phyloP scores from a whole-genome alignment of 78 protist genomes.

The Cyanophora paradoxa region DNA sequence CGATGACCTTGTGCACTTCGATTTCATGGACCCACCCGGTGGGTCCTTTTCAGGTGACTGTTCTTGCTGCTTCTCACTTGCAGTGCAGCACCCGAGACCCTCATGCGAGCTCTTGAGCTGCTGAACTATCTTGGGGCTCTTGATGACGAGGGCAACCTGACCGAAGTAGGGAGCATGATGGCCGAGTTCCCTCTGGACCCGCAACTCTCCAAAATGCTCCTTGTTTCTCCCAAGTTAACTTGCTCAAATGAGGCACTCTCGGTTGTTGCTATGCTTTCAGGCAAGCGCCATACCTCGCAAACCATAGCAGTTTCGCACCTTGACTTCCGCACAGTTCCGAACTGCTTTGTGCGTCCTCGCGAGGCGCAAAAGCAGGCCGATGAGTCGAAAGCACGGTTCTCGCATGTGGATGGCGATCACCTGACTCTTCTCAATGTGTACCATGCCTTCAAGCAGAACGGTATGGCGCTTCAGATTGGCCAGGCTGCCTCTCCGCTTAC shows the following conservation, averaged over 20 bases:
- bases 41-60: not conserved
- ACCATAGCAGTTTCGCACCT: too few species aligned
- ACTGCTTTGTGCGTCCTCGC: constrained; percentile 82
- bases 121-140: constrained; percentile 95
- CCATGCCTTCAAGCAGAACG: constrained; percentile 79
- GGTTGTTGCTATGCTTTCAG: constrained; percentile 86
- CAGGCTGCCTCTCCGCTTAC: too few species aligned
- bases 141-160: constrained; percentile 90
- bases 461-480: not conserved
- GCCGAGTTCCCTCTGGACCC: constrained; percentile 98
- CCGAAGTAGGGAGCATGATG: constrained; percentile 73
- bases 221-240: constrained; percentile 22
- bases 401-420: constrained; percentile 98
- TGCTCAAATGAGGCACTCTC: constrained; percentile 90
- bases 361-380: constrained; percentile 47
- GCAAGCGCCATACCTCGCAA: too few species aligned
- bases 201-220: constrained; percentile 84
- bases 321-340: constrained; percentile 26
- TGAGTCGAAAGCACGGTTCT: constrained; percentile 55
- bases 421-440: constrained; percentile 91
- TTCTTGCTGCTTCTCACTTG: too few species aligned
- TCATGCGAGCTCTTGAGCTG: constrained; percentile 93
- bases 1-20: constrained; percentile 92
- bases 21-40: constrained; percentile 99
- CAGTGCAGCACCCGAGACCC: constrained; percentile 88